Conservation (phyloP, 129 eudicot species). For the Centella asiatica region DNA sequence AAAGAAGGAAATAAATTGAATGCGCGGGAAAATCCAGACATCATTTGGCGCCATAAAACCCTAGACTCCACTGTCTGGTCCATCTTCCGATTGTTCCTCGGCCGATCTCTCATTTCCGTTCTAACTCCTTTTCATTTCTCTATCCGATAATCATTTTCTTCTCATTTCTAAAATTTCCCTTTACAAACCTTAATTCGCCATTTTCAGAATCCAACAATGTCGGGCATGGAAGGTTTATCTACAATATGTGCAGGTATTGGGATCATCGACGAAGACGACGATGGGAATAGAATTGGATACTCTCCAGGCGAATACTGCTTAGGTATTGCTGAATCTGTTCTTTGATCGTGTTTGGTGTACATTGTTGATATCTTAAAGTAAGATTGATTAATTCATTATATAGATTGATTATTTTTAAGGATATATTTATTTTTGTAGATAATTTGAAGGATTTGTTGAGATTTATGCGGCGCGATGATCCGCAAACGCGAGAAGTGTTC, state of each 20-base stretch:
- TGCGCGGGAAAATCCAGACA: slow-evolving; percentile 3
- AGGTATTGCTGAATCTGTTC: slow-evolving; percentile 18
- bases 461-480: slow-evolving; percentile 85
- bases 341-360: neutral
- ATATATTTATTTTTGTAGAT: slow-evolving; percentile 30
- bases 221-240: slow-evolving; percentile 42
- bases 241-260: slow-evolving; percentile 50
- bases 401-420: neutral
- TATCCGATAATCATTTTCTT: too few species aligned
- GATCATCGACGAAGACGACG: slow-evolving; percentile 34
- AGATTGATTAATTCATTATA: neutral
- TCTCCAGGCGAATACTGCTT: slow-evolving; percentile 33
- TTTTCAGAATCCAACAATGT: neutral
- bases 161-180: neutral
- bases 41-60: neutral
- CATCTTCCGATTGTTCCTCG: neutral
- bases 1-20: neutral
- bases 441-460: slow-evolving; percentile 92
- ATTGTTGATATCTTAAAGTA: neutral
- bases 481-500: slow-evolving; percentile 77
- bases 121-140: neutral
- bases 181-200: neutral
- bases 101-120: neutral
- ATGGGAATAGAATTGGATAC: slow-evolving; percentile 35
- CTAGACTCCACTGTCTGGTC: neutral